phyloP scores from a whole-genome alignment of 768 basidiomycete species.

The Pleurotus eryngii region DNA sequence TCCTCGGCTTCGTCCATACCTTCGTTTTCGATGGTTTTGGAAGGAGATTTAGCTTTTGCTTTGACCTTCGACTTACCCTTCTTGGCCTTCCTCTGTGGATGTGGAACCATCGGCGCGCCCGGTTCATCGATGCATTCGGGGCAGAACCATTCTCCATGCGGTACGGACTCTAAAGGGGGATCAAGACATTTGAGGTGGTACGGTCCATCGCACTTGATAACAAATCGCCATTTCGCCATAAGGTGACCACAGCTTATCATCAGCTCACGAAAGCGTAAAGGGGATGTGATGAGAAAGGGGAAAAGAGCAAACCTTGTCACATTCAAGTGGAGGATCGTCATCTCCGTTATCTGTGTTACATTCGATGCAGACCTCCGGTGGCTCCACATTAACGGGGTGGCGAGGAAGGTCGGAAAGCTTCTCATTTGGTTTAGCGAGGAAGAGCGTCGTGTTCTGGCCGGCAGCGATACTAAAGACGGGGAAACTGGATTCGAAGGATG shows the following conservation, averaged over 20 bases:
- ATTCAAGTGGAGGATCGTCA: constrained; percentile 75
- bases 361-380: constrained; percentile 65
- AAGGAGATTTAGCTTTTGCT: constrained; percentile 15
- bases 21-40: constrained; percentile 16
- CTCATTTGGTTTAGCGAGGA: constrained; percentile 75
- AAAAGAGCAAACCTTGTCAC: constrained; percentile 69
- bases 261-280: background rate
- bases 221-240: background rate
- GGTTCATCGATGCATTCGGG: constrained; percentile 64
- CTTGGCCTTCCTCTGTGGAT: constrained; percentile 25
- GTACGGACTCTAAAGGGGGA: constrained; percentile 73
- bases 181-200: constrained; percentile 81
- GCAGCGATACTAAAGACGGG: constrained; percentile 65
- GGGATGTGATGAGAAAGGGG: background rate
- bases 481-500: background rate
- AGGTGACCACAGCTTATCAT: too few species aligned
- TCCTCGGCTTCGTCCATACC: constrained; percentile 15
- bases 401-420: constrained; percentile 76
- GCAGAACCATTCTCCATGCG: constrained; percentile 94
- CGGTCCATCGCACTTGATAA: constrained; percentile 76
- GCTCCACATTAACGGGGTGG: constrained; percentile 70
- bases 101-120: constrained; percentile 47
- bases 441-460: constrained; percentile 82
- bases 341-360: constrained; percentile 73
- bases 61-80: constrained; percentile 16